Evolutionary conservation across 306 rosid genomes (phyloP).

Genomic region (Begonia peltatifolia): DNA sequence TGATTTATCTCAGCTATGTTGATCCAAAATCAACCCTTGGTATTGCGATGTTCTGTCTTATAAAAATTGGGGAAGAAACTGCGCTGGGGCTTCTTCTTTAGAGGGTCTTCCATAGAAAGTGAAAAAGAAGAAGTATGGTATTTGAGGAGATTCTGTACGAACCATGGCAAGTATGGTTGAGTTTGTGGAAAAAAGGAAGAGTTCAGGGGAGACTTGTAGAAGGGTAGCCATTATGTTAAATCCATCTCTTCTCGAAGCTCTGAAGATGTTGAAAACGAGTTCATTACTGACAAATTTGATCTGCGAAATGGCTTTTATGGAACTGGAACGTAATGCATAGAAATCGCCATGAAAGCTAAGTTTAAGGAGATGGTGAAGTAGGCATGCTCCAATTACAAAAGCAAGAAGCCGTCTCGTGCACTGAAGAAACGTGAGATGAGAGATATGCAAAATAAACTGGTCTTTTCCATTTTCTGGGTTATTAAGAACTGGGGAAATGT

Average conservation of each 20-base stretch:
- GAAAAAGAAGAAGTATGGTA: constrained; percentile 27
- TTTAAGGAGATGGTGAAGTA: constrained; percentile 23
- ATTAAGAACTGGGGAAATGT: background rate
- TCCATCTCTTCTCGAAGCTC: constrained; percentile 15
- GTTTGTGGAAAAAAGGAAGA: constrained; percentile 28
- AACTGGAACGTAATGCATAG: constrained; percentile 21
- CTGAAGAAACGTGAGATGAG: background rate
- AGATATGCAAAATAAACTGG: background rate
- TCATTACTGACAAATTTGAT: constrained; percentile 8
- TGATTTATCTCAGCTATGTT: constrained; percentile 41
- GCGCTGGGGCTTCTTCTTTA: constrained; percentile 16
- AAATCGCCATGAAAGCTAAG: constrained; percentile 37
- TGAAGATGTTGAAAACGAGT: constrained; percentile 30
- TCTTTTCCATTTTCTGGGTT: background rate
- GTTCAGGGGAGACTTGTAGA: constrained; percentile 33
- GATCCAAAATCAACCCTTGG: constrained; percentile 20
- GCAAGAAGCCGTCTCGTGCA: constrained; percentile 33
- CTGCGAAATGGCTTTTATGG: constrained; percentile 20
- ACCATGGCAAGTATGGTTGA: constrained; percentile 38
- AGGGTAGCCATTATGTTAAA: no score
- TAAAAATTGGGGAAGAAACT: constrained; percentile 36
- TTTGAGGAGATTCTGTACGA: constrained; percentile 37
- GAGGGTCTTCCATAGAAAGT: constrained; percentile 20
- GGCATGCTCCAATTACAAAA: constrained; percentile 30
- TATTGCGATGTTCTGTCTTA: constrained; percentile 16